Conservation (phyloP, 139 green algal species). For the Haematococcus lacustris region DNA sequence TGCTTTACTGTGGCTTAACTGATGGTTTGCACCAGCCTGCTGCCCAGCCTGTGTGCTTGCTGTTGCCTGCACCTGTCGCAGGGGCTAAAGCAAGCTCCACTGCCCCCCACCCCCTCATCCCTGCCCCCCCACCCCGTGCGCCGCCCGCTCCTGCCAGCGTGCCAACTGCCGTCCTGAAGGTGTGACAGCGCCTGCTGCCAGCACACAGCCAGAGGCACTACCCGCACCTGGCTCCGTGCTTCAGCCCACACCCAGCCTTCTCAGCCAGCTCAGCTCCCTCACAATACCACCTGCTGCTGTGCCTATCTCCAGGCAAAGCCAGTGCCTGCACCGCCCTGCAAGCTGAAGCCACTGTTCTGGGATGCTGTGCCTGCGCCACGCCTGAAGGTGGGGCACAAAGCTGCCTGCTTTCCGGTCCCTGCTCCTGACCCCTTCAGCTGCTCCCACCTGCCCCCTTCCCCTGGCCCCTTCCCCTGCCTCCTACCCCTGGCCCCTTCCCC, state of each 20-base stretch:
- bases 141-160: no score
- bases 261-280: not conserved
- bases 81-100: not conserved
- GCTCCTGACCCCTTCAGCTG: not conserved
- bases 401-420: not conserved
- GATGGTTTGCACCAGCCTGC: not conserved
- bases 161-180: not conserved
- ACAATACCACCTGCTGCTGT: not conserved
- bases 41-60: not conserved
- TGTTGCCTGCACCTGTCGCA: not conserved
- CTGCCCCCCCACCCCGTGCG: not conserved
- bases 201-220: no score
- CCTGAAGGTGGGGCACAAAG: not conserved
- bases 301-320: not conserved
- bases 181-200: not conserved
- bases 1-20: not conserved
- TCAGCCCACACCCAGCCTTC: not conserved
- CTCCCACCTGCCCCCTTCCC: not conserved
- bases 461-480: no score
- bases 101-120: not conserved
- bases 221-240: not conserved
- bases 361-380: slow-evolving; percentile 12
- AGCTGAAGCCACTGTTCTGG: slow-evolving; percentile 33
- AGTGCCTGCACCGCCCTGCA: slow-evolving; percentile 16
- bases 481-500: not conserved